Conservation (phyloP, 768 basidiomycete genomes). For the Lentinula detonsa region DNA sequence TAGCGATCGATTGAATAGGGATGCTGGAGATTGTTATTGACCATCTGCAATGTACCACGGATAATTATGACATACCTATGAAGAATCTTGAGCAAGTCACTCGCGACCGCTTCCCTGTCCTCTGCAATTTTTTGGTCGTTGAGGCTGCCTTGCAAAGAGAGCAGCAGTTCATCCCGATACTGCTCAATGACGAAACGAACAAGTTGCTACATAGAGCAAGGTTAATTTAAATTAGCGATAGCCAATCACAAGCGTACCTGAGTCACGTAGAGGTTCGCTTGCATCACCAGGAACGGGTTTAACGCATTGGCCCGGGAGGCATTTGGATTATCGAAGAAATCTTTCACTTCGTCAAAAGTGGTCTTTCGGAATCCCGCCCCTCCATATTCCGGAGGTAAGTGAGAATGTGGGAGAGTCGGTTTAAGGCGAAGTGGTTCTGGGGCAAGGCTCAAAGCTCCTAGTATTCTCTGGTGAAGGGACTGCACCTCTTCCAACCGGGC, state of each 20-base stretch:
- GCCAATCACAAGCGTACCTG: slow-evolving; percentile 46
- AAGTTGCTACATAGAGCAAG: slow-evolving; percentile 58
- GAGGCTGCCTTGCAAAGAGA: slow-evolving; percentile 56
- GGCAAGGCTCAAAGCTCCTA: slow-evolving; percentile 66
- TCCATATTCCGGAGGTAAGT: slow-evolving; percentile 53
- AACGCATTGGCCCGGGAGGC: slow-evolving; percentile 80
- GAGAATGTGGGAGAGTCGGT: slow-evolving; percentile 39
- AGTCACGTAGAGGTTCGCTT: slow-evolving; percentile 88
- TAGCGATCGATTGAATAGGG: slow-evolving; percentile 89
- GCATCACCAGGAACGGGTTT: slow-evolving; percentile 88
- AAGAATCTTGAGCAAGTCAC: slow-evolving; percentile 80
- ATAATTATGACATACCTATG: slow-evolving; percentile 48
- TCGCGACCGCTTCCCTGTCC: slow-evolving; percentile 79
- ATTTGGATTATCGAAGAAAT: slow-evolving; percentile 89
- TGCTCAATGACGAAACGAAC: slow-evolving; percentile 91
- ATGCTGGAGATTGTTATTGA: slow-evolving; percentile 44
- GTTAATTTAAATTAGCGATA: neutral
- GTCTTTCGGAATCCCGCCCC: slow-evolving; percentile 74
- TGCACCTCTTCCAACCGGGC: slow-evolving; percentile 82
- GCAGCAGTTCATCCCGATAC: slow-evolving; percentile 81
- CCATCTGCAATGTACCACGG: neutral
- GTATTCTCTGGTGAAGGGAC: slow-evolving; percentile 70
- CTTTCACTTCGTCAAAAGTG: slow-evolving; percentile 83
- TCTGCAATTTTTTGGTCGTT: slow-evolving; percentile 63
- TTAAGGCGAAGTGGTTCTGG: slow-evolving; percentile 75